phyloP scores from a whole-genome alignment of 306 rosid species.

The Hippophae gyantsensis region DNA sequence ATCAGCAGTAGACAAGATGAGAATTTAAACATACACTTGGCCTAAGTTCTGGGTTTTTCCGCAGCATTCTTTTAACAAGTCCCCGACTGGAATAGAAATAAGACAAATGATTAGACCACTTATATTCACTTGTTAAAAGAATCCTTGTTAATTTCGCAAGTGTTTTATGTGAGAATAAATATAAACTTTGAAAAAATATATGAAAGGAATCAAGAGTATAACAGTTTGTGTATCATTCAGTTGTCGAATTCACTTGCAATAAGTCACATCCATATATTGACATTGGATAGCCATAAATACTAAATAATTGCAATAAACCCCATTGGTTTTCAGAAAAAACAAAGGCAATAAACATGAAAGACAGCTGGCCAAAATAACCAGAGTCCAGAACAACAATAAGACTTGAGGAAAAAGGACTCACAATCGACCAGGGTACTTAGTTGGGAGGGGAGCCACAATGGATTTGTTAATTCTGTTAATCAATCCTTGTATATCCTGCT shows the following conservation, averaged over 20 bases:
- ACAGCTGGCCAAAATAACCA: too few species aligned
- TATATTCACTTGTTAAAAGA: slow-evolving; percentile 1
- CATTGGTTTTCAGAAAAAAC: not conserved
- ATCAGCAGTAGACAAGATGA: not conserved
- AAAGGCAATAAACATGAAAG: too few species aligned
- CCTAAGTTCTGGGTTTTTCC: slow-evolving; percentile 87
- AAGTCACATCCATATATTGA: not conserved
- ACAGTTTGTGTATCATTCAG: too few species aligned
- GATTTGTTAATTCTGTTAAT: slow-evolving; percentile 90
- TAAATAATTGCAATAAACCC: not conserved
- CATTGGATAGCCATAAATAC: not conserved
- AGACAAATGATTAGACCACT: slow-evolving; percentile 21
- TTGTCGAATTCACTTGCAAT: not conserved
- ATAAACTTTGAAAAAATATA: not conserved
- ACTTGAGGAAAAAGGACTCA: slow-evolving; percentile 27
- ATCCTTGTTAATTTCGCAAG: too few species aligned
- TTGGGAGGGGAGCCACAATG: slow-evolving; percentile 91
- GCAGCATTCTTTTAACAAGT: slow-evolving; percentile 89
- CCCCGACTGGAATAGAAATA: slow-evolving; percentile 64
- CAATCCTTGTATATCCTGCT: slow-evolving; percentile 94
- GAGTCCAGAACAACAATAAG: too few species aligned
- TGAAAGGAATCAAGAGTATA: not conserved
- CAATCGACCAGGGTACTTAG: slow-evolving; percentile 89
- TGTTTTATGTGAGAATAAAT: too few species aligned
- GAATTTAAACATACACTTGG: slow-evolving; percentile 57